Evolutionary conservation across 108 stramenopile genomes (phyloP), one percentile per base, ranked within the genome.

Genomic region (Fragilaria crotonensis): DNA sequence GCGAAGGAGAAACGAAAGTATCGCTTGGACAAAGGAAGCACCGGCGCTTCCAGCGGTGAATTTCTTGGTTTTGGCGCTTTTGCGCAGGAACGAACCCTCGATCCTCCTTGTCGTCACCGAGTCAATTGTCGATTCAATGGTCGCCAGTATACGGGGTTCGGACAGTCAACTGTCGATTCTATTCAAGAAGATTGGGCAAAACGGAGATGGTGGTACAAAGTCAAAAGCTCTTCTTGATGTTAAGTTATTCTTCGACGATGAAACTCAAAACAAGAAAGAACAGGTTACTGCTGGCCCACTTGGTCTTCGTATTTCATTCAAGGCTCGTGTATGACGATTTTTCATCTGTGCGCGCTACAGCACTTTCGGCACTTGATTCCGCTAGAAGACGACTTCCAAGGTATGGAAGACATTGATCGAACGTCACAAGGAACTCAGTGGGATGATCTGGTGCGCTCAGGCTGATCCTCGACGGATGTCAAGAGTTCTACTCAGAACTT

Each of bases 131-230:
- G n/a, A 63, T 54, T 26, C 60, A 45, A 22, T 77, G 57, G 59
- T 81, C 84, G 4, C 89, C 89, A 4, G 65, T 91, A 25, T 91
- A 87, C 59, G 66, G 17, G 89, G 89, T 45, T 60, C 57, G 23
- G 80, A 91, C 49, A 3, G 31, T 0, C 72, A 66, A 9, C 57
- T 91, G 9, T 28, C 27, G 9, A 11, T 77, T 0, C 25, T 85
- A 4, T 91, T 91, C 66, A 67, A 78, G 20, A 77, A 79, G n/a
- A 76, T 85, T 21, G 69, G 77, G 33, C 81, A 84, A 56, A 91
- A 91, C 54, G 67, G 80, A 20, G 85, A 91, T 71, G 72, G 81
- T 23, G 76, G 60, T 2, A 91, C 89, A 46, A 82, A 83, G 48
- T 49, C 67, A 33, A 77, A 79, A 48, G 89, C 84, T 4, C 53